A percentile compares a stretch with the other conserved stretches of the same genome.
Conservation (phyloP, 1,139 yeast species). For the Pneumocystis carinii region DNA sequence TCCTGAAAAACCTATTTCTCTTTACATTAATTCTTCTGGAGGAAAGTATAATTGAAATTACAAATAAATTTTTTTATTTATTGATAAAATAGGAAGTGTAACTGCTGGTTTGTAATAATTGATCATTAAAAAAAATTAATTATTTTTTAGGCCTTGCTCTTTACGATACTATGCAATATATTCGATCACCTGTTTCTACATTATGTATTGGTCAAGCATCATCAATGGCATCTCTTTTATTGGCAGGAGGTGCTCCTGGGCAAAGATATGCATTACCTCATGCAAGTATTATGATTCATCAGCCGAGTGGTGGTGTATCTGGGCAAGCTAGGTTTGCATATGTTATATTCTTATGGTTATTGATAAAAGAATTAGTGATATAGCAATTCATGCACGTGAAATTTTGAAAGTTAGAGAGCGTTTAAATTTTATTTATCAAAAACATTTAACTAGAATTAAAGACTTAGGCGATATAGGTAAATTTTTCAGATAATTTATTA, state of each 20-base stretch:
- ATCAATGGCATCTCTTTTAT: conserved; percentile 24
- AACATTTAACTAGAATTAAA: conserved; percentile 18
- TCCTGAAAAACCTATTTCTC: conserved; percentile 21
- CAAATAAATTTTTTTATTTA: background rate
- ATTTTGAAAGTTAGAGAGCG: conserved; percentile 22
- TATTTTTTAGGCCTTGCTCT: conserved; percentile 21
- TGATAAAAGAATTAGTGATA: conserved; percentile 15
- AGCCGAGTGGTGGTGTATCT: conserved; percentile 24
- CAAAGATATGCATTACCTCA: conserved; percentile 23
- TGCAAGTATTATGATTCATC: conserved; percentile 25
- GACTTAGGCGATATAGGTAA: background rate
- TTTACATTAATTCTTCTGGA: conserved; percentile 26
- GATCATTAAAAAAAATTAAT: background rate
- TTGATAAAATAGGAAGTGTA: conserved; percentile 14
- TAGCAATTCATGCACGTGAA: conserved; percentile 25
- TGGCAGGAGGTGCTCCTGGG: conserved; percentile 22
- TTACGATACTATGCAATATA: conserved; percentile 26
- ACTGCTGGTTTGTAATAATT: conserved; percentile 16
- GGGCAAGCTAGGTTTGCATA: conserved; percentile 19
- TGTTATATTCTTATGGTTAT: background rate
- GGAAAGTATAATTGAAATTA: conserved; percentile 14
- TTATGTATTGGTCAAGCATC: conserved; percentile 26
- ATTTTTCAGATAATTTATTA: conserved; percentile 7
- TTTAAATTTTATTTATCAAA: conserved; percentile 20
- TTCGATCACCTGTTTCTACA: conserved; percentile 23